A percentile compares a stretch with the other conserved stretches of the same genome.
phyloP scores from a whole-genome alignment of 768 basidiomycete genomes.

The Serpula lacrymans region DNA sequence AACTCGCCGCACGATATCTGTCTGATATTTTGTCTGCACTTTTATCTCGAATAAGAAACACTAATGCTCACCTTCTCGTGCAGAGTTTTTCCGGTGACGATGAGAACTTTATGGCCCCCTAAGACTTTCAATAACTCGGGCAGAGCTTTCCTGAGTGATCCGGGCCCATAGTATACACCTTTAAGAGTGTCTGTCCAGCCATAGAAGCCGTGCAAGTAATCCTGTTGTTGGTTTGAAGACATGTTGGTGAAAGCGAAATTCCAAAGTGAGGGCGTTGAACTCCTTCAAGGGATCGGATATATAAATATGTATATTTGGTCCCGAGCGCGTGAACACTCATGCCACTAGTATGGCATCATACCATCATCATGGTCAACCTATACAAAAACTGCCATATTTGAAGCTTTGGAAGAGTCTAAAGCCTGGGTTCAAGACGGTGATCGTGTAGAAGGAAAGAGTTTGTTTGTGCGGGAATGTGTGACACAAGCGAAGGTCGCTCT shows the following conservation, averaged over 20 bases:
- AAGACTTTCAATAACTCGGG: constrained; percentile 56
- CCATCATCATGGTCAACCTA: no score
- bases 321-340: no score
- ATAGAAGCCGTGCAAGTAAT: constrained; percentile 58
- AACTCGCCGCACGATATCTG: constrained; percentile 55
- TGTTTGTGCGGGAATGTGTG: no score
- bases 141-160: constrained; percentile 57
- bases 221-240: constrained; percentile 5
- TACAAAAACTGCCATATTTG: no score
- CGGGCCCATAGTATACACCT: constrained; percentile 70
- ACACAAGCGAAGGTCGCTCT: no score
- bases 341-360: no score
- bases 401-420: no score
- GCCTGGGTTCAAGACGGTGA: no score
- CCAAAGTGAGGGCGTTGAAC: no score
- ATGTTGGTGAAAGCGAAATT: constrained; percentile 9
- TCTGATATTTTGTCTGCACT: constrained; percentile 33
- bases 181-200: constrained; percentile 66
- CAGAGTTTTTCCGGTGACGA: constrained; percentile 72
- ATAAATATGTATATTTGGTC: no score
- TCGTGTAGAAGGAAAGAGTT: no score
- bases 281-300: no score
- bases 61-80: constrained; percentile 50
- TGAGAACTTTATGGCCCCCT: constrained; percentile 58
- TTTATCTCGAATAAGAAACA: neutral